phyloP scores from a whole-genome alignment of 1,284 basidiomycete species.

The Sporisorium graminicola region DNA sequence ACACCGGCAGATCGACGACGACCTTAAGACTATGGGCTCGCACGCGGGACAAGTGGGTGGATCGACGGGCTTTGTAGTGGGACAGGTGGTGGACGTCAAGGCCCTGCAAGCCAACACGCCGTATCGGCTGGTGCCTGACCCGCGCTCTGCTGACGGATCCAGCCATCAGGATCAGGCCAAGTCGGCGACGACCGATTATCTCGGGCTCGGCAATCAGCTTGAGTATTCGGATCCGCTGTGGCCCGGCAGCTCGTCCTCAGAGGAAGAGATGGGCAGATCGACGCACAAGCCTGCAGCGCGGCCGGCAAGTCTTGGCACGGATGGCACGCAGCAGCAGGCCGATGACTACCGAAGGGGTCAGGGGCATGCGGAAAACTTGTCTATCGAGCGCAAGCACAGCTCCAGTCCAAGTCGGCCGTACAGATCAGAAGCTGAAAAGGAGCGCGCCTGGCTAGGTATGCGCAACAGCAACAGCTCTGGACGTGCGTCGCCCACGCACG shows the following conservation, averaged over 20 bases:
- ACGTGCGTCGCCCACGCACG: conserved; percentile 20
- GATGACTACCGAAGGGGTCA: conserved; percentile 7
- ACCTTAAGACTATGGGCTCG: conserved; percentile 71
- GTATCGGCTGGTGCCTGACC: conserved; percentile 31
- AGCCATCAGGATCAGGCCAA: conserved; percentile 16
- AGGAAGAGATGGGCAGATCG: conserved; percentile 2
- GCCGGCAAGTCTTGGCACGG: not conserved
- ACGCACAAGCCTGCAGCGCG: not conserved
- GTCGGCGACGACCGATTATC: conserved; percentile 36
- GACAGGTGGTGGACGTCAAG: conserved; percentile 60
- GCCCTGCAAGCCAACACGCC: conserved; percentile 49
- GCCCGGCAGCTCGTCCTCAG: conserved; percentile 8
- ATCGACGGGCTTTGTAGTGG: conserved; percentile 49
- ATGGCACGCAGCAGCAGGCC: conserved; percentile 4
- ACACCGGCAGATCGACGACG: conserved; percentile 88
- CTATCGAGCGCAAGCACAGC: conserved; percentile 23
- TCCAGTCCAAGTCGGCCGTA: conserved; percentile 36
- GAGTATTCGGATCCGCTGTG: conserved; percentile 29
- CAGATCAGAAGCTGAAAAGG: conserved; percentile 46
- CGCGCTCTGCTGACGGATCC: conserved; percentile 7
- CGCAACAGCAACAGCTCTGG: conserved; percentile 34
- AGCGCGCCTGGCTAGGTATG: conserved; percentile 43
- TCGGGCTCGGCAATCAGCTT: conserved; percentile 29
- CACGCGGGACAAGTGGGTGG: no score
- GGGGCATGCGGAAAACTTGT: not conserved